Conservation (phyloP, 805 yeast genomes). For the Barnettozyma botsteinii region DNA sequence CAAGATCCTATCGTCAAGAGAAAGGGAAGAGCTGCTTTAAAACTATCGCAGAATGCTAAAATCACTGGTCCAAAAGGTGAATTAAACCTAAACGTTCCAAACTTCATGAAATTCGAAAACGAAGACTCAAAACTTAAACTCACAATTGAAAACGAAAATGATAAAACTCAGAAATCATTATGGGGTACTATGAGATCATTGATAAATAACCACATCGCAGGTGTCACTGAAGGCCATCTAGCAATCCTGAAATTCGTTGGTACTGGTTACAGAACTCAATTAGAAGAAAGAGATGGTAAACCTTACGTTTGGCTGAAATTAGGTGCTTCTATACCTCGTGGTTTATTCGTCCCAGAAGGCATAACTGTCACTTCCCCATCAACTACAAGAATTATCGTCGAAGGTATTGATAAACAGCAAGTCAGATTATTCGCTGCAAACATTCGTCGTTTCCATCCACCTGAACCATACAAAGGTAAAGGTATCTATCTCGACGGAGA, state of each 20-base stretch:
- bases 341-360: conserved; percentile 70
- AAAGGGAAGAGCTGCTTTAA: conserved; percentile 58
- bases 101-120: conserved; percentile 49
- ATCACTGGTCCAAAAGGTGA: conserved; percentile 77
- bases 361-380: conserved; percentile 70
- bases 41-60: conserved; percentile 51
- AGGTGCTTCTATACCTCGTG: conserved; percentile 81
- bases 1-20: conserved; percentile 53
- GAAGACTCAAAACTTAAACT: conserved; percentile 42
- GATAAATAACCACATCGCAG: conserved; percentile 70
- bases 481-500: conserved; percentile 92
- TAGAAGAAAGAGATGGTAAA: conserved; percentile 49
- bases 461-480: conserved; percentile 98
- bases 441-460: conserved; percentile 82
- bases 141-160: conserved; percentile 46
- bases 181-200: conserved; percentile 93
- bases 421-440: conserved; percentile 85
- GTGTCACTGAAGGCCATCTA: conserved; percentile 91
- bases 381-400: conserved; percentile 79
- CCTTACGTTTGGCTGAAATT: conserved; percentile 70
- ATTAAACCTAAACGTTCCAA: conserved; percentile 60
- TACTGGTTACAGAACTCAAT: conserved; percentile 88
- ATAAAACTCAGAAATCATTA: conserved; percentile 72
- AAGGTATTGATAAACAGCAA: conserved; percentile 84
- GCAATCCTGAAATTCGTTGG: conserved; percentile 87